A percentile compares a stretch with the other conserved stretches of the same genome.
These are phyloP conservation scores for Phaeosphaeriaceae sp. DNA, from an alignment of 2,329 filamentous ascomycete species.

Conservation along the genomic window DNA sequence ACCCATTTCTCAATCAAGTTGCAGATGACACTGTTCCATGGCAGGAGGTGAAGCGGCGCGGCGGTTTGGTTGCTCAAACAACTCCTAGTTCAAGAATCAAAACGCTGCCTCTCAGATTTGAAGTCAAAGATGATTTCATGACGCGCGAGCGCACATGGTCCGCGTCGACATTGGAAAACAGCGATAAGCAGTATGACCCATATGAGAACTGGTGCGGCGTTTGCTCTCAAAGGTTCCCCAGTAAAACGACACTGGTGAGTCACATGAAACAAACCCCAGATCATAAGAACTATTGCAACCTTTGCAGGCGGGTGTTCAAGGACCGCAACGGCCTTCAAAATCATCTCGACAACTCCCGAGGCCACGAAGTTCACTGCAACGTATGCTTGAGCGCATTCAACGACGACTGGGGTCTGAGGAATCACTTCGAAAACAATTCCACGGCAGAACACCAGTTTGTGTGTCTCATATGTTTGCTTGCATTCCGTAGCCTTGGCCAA, in stretches of 20 bases:
- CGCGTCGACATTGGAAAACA: conserved; percentile 9
- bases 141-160: conserved; percentile 12
- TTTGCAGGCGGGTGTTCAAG: conserved; percentile 44
- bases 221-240: conserved; percentile 31
- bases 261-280: conserved; percentile 35
- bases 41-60: conserved; percentile 35
- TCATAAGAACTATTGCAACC: conserved; percentile 44
- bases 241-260: conserved; percentile 26
- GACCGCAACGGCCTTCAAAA: conserved; percentile 45
- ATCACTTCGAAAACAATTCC: conserved; percentile 44
- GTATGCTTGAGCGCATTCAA: conserved; percentile 44
- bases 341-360: conserved; percentile 38
- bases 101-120: conserved; percentile 18
- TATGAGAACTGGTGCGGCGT: conserved; percentile 44
- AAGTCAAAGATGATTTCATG: background rate
- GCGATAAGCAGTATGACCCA: conserved; percentile 21
- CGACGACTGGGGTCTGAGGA: conserved; percentile 38
- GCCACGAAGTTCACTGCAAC: conserved; percentile 40
- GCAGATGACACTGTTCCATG: conserved; percentile 30
- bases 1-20: conserved; percentile 32
- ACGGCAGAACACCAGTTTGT: conserved; percentile 33
- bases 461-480: conserved; percentile 38
- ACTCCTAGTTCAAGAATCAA: background rate
- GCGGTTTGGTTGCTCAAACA: conserved; percentile 6
- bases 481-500: conserved; percentile 26